Base-by-base conservation (phyloP, 2,329 filamentous ascomycete genomes). In the Aureobasidium sp. region DNA sequence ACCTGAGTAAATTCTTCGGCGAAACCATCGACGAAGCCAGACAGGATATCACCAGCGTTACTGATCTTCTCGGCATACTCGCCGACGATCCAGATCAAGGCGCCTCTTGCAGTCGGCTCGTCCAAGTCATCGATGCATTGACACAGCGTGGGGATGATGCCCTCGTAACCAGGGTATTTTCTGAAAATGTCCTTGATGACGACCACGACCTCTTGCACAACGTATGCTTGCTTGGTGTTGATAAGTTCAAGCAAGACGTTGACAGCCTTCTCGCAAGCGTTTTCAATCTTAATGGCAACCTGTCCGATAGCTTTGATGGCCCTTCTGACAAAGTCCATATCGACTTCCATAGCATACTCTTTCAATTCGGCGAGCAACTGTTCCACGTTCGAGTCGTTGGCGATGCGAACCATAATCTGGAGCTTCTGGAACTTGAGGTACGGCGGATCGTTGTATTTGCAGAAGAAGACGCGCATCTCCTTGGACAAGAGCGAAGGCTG, bases 11-110 rank as follows among this genome's bases (percentile, higher is more conserved):
- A 97, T 74, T 99, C 94, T 73, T 97, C 94, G 74, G 89, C 89
- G 74, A 99, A 97, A 0, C 87, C 88, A 62, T 97, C 94, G 14
- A 97, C 93, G 71, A 99, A 99, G 20, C 89, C 87, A 58, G 86
- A 83, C 63, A 99, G 77, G 65, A 99, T 97, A 68, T 97, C 91
- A 66, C 92, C 91, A n/a, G 94, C 94, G 70, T 99, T 97, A 78
- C 85, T 96, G 71, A 99, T 99, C 81, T 99, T 99, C 79, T 99
- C 94, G 0, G 94, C 94, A 73, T 99, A 99, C 74, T 99, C 94
- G 68, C 94, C 94, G 6, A 99, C 93, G 68, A 99, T 97, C 94
- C 94, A 99, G 70, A 99, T 97, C 64, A 99, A 79, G 25, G 93
- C 89, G 2, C 89, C 92, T 70, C 94, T 82, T 7, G 94, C 94